phyloP scores from a whole-genome alignment of 306 rosid species.

The Casuarina equisetifolia region DNA sequence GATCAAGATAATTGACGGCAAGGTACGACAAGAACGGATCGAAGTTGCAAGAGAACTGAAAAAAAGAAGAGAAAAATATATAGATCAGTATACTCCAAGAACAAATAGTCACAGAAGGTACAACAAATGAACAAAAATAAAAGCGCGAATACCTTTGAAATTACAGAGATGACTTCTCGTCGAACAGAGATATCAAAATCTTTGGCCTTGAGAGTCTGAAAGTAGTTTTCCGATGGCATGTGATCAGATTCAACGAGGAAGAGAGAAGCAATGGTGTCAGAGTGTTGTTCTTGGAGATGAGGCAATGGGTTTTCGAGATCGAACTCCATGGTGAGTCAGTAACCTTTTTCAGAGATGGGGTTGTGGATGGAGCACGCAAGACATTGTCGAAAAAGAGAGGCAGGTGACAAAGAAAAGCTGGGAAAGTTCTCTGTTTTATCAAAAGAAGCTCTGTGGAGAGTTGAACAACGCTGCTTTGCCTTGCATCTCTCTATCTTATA shows the following conservation, averaged over 20 bases:
- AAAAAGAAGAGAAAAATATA: not conserved
- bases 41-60: conserved; percentile 56
- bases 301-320: conserved; percentile 87
- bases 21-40: conserved; percentile 70
- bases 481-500: conserved; percentile 32
- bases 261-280: conserved; percentile 51
- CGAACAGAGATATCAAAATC: conserved; percentile 55
- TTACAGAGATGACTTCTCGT: conserved; percentile 52
- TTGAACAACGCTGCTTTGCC: conserved; percentile 38
- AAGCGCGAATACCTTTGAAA: conserved; percentile 58
- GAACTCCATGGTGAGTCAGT: conserved; percentile 61
- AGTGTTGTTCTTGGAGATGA: conserved; percentile 42
- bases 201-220: conserved; percentile 44
- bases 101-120: no score
- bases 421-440: conserved; percentile 33
- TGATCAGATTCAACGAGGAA: conserved; percentile 78
- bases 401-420: conserved; percentile 27
- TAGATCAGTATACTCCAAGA: not conserved
- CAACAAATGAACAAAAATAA: not conserved
- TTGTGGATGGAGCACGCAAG: conserved; percentile 20
- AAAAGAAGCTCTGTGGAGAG: conserved; percentile 32
- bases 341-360: conserved; percentile 9
- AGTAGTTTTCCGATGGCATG: conserved; percentile 63
- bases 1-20: conserved; percentile 86
- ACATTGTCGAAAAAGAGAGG: conserved; percentile 34